phyloP scores from a whole-genome alignment of 2,329 filamentous ascomycete species.

The Colletotrichum brevisporum region DNA sequence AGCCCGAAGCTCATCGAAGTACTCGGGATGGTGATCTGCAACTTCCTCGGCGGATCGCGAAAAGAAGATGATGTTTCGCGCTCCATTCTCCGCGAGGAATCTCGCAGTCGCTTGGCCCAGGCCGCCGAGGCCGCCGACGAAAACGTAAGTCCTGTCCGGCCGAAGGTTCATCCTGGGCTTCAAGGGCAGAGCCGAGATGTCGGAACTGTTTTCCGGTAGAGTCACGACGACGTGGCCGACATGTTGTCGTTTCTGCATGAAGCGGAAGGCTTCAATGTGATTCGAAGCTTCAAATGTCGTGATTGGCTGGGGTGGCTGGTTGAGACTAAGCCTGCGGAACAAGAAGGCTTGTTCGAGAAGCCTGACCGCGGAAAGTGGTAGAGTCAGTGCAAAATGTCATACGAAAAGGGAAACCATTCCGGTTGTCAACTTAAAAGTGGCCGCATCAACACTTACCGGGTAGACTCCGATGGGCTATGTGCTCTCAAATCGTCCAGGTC shows the following conservation, averaged over 20 bases:
- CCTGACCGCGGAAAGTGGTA: neutral
- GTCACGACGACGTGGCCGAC: constrained; percentile 59
- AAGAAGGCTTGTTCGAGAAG: constrained; percentile 27
- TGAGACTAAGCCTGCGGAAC: constrained; percentile 18
- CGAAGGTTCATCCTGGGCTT: neutral
- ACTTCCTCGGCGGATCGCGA: constrained; percentile 44
- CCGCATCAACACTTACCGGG: neutral
- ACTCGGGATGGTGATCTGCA: neutral
- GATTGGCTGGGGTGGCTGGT: constrained; percentile 41
- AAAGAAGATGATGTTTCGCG: constrained; percentile 47
- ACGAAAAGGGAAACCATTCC: too few species aligned
- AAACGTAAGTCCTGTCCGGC: constrained; percentile 44
- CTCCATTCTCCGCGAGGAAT: constrained; percentile 50
- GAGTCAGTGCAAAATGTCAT: neutral
- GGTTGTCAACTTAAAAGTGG: too few species aligned
- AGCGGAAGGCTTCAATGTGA: constrained; percentile 56
- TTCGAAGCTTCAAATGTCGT: constrained; percentile 44
- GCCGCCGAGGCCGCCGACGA: constrained; percentile 51
- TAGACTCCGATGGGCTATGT: constrained; percentile 8
- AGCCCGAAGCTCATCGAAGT: constrained; percentile 42
- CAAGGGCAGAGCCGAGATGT: neutral
- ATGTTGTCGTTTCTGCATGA: constrained; percentile 59
- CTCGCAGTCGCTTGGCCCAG: constrained; percentile 47
- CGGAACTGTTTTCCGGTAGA: constrained; percentile 26
- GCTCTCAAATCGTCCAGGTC: constrained; percentile 45